Percentiles rank a stretch among this genome's conserved stretches.
Conservation (phyloP, 495 filamentous ascomycete genomes). For the Neurospora tetrasperma region DNA sequence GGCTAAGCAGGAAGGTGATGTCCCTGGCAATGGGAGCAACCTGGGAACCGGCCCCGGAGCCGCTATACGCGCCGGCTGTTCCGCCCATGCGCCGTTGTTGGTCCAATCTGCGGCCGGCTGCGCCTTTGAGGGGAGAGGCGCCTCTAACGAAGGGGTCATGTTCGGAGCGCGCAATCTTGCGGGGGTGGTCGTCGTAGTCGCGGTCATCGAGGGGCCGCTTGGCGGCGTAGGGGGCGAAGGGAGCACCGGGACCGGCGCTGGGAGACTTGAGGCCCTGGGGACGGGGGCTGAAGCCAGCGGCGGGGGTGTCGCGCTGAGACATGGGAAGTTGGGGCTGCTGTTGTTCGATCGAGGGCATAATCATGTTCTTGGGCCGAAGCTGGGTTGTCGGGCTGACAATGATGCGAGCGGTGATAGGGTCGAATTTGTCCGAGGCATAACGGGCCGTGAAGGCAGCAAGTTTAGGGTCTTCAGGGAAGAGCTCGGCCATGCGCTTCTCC, state of each 20-base stretch:
- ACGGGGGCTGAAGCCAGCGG: conserved; percentile 33
- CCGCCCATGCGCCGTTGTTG: conserved; percentile 55
- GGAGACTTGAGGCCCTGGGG: conserved; percentile 56
- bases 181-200: conserved; percentile 70
- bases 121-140: conserved; percentile 79
- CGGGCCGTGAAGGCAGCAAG: conserved; percentile 65
- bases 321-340: conserved; percentile 41
- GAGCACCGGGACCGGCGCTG: not conserved
- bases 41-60: conserved; percentile 24
- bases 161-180: conserved; percentile 46
- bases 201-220: conserved; percentile 63
- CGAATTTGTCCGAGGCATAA: conserved; percentile 47
- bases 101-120: conserved; percentile 70
- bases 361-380: conserved; percentile 48
- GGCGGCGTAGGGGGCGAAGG: not conserved
- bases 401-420: conserved; percentile 65
- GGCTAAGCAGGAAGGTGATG: conserved; percentile 69
- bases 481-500: conserved; percentile 82
- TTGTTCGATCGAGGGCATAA: conserved; percentile 43
- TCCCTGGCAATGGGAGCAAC: conserved; percentile 56
- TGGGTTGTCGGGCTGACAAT: conserved; percentile 74
- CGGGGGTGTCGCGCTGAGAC: conserved; percentile 14
- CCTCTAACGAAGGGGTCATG: conserved; percentile 43
- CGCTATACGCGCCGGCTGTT: conserved; percentile 32
- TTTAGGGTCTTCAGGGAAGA: conserved; percentile 79